A percentile compares a stretch with the other conserved stretches of the same genome.
Conservation (phyloP, 352 stramenopile species). For the Pythium chondricola region DNA sequence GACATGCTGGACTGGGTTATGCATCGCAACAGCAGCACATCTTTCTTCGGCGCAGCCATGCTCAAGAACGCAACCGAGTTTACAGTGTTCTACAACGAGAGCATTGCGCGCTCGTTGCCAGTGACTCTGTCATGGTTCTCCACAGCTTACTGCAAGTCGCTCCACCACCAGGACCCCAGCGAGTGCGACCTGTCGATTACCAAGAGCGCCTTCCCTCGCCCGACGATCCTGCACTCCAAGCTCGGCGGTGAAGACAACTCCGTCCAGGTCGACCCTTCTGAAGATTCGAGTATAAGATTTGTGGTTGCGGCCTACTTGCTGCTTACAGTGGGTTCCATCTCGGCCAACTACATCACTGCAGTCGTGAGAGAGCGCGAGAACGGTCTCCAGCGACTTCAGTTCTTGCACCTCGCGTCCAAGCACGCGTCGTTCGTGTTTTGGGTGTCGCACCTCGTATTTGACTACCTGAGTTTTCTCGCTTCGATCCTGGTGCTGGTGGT, state of each 20-base stretch:
- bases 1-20: slow-evolving; percentile 39
- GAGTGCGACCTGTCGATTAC: slow-evolving; percentile 44
- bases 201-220: slow-evolving; percentile 35
- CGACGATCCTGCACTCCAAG: neutral
- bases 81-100: slow-evolving; percentile 66
- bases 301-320: slow-evolving; percentile 88
- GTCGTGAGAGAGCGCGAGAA: slow-evolving; percentile 67
- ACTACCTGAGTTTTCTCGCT: slow-evolving; percentile 41
- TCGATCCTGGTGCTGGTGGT: slow-evolving; percentile 26
- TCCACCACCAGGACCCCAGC: neutral
- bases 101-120: slow-evolving; percentile 45
- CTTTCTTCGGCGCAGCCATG: slow-evolving; percentile 54
- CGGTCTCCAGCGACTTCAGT: slow-evolving; percentile 70
- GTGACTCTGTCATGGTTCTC: slow-evolving; percentile 57
- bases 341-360: slow-evolving; percentile 53
- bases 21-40: slow-evolving; percentile 24
- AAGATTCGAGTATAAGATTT: slow-evolving; percentile 69
- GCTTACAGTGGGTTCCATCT: slow-evolving; percentile 53
- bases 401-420: slow-evolving; percentile 47
- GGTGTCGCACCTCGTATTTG: slow-evolving; percentile 60
- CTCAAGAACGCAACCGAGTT: slow-evolving; percentile 45
- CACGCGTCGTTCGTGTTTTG: slow-evolving; percentile 59
- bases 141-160: slow-evolving; percentile 43
- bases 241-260: neutral
- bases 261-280: slow-evolving; percentile 3